Base-by-base conservation (phyloP, 2,329 filamentous ascomycete genomes). In the Sporothrix brasiliensis region DNA sequence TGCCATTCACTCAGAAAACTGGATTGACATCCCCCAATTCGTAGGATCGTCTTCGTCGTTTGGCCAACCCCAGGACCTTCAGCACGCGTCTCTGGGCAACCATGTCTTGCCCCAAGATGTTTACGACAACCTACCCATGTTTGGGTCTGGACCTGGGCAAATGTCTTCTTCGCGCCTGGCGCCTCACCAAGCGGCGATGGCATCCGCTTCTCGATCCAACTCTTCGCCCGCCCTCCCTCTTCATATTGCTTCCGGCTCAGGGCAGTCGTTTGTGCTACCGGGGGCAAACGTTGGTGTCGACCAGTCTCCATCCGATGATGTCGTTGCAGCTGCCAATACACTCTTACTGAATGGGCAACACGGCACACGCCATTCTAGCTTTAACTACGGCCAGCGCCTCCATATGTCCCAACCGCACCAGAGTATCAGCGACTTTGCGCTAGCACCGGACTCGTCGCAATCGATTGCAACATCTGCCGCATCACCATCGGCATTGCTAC, bases 1-100 rank as follows among this genome's bases (percentile, higher is more conserved):
- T 11, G 80, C 84, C 50, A 81, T 82, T 73, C 85, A 82, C 74
- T 84, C 77, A 75, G 83, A 84, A 53, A 80, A 81, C 69, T 89
- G 86, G 86, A 78, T 83, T 61, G 86, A 88, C 71, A 80, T 90
- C 24, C 89, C 89, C 1, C 84, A 84, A 65, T 88, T 91, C 73
- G 86, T 91, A 80, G 89, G 89, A 67, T 87, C 89, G 14, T 82
- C 86, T 0, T 90, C 89, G 24, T 90, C 88, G 3, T 86, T 87
- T 73, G 88, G 88, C 21, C 84, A 87, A 66, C 85, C 86, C 49
- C 79, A 81, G 16, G 74, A 75, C 39, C 75, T 77, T 50, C 73
- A 77, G 7, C 75, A 78, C 19, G 69, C 73, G 21, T 73, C 77
- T 13, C 73, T 77, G 3, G 73, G 77, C 19, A 10, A 41, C 39